These are phyloP conservation scores for Sporothrix schenckii DNA, from an alignment of 2,329 filamentous ascomycete species.

Conservation along the genomic window DNA sequence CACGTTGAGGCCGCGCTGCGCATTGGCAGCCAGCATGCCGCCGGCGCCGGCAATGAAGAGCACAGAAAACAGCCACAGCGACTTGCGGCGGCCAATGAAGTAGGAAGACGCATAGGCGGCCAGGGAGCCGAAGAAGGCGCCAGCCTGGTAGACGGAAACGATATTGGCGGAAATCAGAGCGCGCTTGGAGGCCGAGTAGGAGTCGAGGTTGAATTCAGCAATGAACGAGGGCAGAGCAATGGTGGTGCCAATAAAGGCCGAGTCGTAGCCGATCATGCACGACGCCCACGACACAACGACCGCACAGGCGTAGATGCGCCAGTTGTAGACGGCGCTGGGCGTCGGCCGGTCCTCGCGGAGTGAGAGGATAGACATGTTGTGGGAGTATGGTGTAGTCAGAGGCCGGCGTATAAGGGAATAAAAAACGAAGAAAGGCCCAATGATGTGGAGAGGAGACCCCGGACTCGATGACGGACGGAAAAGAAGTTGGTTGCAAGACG, in stretches of 20 bases:
- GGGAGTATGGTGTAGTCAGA: neutral
- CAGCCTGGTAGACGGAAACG: slow-evolving; percentile 79
- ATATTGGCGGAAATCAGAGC: slow-evolving; percentile 72
- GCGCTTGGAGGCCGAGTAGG: slow-evolving; percentile 52
- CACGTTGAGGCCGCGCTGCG: slow-evolving; percentile 63
- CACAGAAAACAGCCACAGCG: slow-evolving; percentile 61
- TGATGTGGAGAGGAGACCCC: neutral
- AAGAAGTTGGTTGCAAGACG: neutral
- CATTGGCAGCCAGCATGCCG: slow-evolving; percentile 69
- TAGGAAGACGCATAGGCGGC: slow-evolving; percentile 67
- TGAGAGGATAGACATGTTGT: slow-evolving; percentile 48
- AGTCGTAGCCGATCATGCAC: slow-evolving; percentile 65
- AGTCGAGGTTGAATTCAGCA: slow-evolving; percentile 66
- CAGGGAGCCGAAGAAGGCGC: slow-evolving; percentile 80
- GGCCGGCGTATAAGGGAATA: neutral
- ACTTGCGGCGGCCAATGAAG: slow-evolving; percentile 68
- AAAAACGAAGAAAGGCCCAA: neutral
- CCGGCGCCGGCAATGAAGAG: slow-evolving; percentile 73
- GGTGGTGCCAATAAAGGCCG: slow-evolving; percentile 78
- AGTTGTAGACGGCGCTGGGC: slow-evolving; percentile 62
- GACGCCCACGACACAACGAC: slow-evolving; percentile 59
- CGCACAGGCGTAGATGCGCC: slow-evolving; percentile 60
- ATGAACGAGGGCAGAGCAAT: slow-evolving; percentile 70
- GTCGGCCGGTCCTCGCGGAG: slow-evolving; percentile 61
- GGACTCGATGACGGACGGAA: neutral